A percentile compares a stretch with the other conserved stretches of the same genome.
Evolutionary conservation across 495 filamentous ascomycete species (phyloP).

Genomic region (Sporormia fimetaria): DNA sequence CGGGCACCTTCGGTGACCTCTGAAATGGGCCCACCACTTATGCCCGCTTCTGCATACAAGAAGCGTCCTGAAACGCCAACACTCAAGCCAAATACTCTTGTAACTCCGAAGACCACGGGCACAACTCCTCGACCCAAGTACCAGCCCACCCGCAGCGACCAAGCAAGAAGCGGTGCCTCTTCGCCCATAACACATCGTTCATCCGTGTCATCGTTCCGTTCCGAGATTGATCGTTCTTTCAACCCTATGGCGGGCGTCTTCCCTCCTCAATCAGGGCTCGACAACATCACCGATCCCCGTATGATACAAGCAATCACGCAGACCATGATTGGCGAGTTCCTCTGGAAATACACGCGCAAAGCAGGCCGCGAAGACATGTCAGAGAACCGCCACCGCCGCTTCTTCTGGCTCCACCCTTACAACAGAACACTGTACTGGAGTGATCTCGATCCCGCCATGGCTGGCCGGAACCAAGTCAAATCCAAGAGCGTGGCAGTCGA

Average conservation of each 20-base stretch:
- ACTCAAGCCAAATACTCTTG: constrained; percentile 3
- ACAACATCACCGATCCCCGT: constrained; percentile 67
- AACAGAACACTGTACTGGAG: constrained; percentile 96
- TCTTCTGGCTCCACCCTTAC: constrained; percentile 99
- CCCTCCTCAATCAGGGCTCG: constrained; percentile 48
- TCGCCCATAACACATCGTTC: constrained; percentile 48
- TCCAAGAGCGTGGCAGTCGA: constrained; percentile 95
- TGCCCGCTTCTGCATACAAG: constrained; percentile 70
- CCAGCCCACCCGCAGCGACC: constrained; percentile 24
- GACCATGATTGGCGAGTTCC: constrained; percentile 97
- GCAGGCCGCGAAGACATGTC: constrained; percentile 78
- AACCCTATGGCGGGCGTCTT: constrained; percentile 53
- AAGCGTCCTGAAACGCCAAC: constrained; percentile 63
- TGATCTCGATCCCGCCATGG: constrained; percentile 70
- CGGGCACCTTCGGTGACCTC: constrained; percentile 23
- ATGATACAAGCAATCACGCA: constrained; percentile 99
- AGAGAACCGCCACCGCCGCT: constrained; percentile 76
- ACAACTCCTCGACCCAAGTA: constrained; percentile 45
- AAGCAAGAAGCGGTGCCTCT: constrained; percentile 46
- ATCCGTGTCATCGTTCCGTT: constrained; percentile 88
- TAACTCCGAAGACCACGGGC: constrained; percentile 33
- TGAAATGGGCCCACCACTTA: constrained; percentile 74
- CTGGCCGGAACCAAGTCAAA: constrained; percentile 63
- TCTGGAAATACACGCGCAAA: constrained; percentile 98
- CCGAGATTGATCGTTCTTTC: constrained; percentile 84